A percentile compares a stretch with the other conserved stretches of the same genome.
phyloP scores from a whole-genome alignment of 345 rosid species.

The Iberis pinnata region DNA sequence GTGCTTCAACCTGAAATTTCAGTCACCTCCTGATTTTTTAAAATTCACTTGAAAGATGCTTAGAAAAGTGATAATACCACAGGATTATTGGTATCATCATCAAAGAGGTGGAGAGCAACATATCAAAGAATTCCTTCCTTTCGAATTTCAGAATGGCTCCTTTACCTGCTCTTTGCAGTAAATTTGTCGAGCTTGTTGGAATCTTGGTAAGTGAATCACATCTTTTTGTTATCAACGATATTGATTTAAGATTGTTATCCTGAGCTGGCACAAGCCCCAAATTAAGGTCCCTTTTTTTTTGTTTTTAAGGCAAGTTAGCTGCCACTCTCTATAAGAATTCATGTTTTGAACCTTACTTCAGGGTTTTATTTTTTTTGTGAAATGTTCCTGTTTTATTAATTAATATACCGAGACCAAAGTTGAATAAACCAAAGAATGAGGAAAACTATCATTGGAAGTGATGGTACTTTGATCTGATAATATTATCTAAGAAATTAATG shows the following conservation, averaged over 20 bases:
- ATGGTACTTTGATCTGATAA: slow-evolving; percentile 1
- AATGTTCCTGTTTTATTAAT: background rate
- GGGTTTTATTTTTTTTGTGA: background rate
- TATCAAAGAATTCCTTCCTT: slow-evolving; percentile 77
- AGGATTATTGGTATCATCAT: slow-evolving; percentile 84
- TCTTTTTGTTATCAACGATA: background rate
- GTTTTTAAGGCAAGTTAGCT: slow-evolving; percentile 7
- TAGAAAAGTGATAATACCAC: slow-evolving; percentile 24
- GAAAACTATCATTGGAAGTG: background rate
- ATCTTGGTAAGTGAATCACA: slow-evolving; percentile 60
- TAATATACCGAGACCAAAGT: no score
- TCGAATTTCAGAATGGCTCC: slow-evolving; percentile 79
- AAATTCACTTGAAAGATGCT: slow-evolving; percentile 7
- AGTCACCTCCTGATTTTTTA: background rate
- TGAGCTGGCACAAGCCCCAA: background rate
- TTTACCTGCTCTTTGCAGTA: slow-evolving; percentile 61
- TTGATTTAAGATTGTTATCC: slow-evolving; percentile 8
- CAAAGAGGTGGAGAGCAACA: slow-evolving; percentile 82
- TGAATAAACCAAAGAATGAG: background rate
- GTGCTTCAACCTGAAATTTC: slow-evolving; percentile 6
- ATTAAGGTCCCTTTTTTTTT: background rate
- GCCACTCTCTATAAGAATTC: slow-evolving; percentile 4
- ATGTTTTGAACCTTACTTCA: background rate
- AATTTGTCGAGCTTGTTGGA: slow-evolving; percentile 82
- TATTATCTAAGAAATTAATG: slow-evolving; percentile 13